These are phyloP conservation scores for Diaporthe batatas DNA, from an alignment of 2,329 filamentous ascomycete genomes.

Conservation along the genomic window DNA sequence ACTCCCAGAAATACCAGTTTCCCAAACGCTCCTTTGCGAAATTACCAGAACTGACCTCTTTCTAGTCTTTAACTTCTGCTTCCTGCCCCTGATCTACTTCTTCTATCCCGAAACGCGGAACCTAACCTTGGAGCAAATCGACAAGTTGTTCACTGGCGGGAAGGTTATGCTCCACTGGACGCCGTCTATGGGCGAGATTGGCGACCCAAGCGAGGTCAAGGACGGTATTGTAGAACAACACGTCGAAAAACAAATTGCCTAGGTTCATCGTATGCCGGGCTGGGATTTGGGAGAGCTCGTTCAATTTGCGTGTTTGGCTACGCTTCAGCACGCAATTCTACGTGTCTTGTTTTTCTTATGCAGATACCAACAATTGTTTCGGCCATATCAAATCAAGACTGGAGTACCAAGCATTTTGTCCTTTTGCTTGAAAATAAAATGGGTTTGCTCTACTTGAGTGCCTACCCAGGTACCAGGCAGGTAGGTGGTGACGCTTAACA, in stretches of 20 bases:
- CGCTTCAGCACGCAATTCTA: background rate
- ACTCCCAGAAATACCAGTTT: background rate
- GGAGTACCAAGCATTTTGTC: background rate
- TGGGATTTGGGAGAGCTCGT: background rate
- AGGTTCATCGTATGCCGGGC: background rate
- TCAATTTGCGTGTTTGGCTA: background rate
- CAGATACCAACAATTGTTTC: background rate
- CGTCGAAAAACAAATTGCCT: conserved; percentile 24
- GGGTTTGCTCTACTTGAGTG: background rate
- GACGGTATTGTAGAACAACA: conserved; percentile 8
- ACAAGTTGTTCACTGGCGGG: conserved; percentile 40
- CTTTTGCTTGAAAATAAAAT: background rate
- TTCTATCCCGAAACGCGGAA: conserved; percentile 51
- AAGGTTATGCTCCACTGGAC: conserved; percentile 31
- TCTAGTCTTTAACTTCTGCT: conserved; percentile 44
- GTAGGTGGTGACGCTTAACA: no score
- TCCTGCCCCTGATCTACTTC: conserved; percentile 48
- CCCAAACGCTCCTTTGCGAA: no score
- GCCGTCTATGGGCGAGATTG: conserved; percentile 22
- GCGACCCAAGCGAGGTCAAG: background rate
- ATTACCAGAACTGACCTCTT: background rate
- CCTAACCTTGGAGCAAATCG: conserved; percentile 50
- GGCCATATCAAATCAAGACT: background rate
- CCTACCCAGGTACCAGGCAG: no score
- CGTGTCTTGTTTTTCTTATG: background rate